phyloP scores from a whole-genome alignment of 768 basidiomycete species.

The Leccinum broughii region DNA sequence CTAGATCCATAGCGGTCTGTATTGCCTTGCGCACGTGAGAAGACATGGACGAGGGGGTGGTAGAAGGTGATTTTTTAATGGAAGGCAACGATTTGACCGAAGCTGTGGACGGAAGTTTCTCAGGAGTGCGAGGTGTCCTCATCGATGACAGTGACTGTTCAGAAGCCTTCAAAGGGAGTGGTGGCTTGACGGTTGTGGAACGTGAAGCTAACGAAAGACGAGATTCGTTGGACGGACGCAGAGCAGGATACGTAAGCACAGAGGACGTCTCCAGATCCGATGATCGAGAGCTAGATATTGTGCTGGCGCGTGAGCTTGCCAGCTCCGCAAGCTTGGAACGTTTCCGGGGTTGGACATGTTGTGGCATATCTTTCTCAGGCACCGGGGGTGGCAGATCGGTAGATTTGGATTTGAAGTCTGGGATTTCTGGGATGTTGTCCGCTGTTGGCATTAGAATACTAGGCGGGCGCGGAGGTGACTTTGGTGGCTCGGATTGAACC shows the following conservation, averaged over 20 bases:
- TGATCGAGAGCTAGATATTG: slow-evolving; percentile 51
- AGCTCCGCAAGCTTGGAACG: slow-evolving; percentile 71
- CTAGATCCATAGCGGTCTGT: slow-evolving; percentile 62
- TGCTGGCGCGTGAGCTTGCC: slow-evolving; percentile 63
- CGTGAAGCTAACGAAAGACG: slow-evolving; percentile 33
- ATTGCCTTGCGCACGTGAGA: slow-evolving; percentile 67
- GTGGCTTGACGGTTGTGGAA: slow-evolving; percentile 18
- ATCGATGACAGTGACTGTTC: slow-evolving; percentile 14
- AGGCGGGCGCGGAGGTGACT: slow-evolving; percentile 39
- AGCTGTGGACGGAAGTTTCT: slow-evolving; percentile 14
- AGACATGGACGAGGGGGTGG: slow-evolving; percentile 50
- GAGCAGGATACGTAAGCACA: slow-evolving; percentile 68
- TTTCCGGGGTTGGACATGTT: slow-evolving; percentile 32
- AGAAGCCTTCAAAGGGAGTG: slow-evolving; percentile 20
- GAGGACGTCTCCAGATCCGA: slow-evolving; percentile 57
- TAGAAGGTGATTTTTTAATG: slow-evolving; percentile 26
- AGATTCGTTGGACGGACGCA: slow-evolving; percentile 70
- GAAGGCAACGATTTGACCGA: slow-evolving; percentile 31
- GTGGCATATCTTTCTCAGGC: slow-evolving; percentile 25
- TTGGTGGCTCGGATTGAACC: slow-evolving; percentile 33
- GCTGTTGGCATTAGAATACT: slow-evolving; percentile 47
- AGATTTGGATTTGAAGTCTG: slow-evolving; percentile 52
- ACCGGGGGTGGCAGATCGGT: slow-evolving; percentile 30
- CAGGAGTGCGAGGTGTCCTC: slow-evolving; percentile 27
- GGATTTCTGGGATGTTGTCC: slow-evolving; percentile 56